Percentiles rank a stretch among this genome's conserved stretches.
Evolutionary conservation across 2,329 filamentous ascomycete species (phyloP).

Genomic region (Dactylellina sp.): DNA sequence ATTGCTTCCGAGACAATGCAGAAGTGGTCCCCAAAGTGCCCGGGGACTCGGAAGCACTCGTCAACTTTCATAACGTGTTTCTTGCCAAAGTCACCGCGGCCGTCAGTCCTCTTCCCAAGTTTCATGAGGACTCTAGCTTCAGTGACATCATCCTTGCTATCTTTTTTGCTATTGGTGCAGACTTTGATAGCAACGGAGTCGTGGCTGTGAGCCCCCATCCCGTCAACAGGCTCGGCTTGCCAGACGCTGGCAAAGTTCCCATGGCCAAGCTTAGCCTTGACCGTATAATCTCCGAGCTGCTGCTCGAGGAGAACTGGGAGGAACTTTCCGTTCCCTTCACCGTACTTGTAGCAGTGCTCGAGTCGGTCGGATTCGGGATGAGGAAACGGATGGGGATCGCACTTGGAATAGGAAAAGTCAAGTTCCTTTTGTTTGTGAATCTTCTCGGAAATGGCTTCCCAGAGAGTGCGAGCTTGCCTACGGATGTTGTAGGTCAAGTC

Average conservation of each 20-base stretch:
- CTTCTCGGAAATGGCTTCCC: constrained; percentile 28
- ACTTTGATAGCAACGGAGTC: constrained; percentile 52
- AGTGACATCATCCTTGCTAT: constrained; percentile 43
- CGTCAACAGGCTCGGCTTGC: constrained; percentile 38
- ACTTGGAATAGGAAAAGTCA: constrained; percentile 41
- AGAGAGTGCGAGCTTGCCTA: constrained; percentile 36
- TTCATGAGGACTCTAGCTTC: constrained; percentile 46
- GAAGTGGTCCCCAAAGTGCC: constrained; percentile 51
- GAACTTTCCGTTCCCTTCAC: constrained; percentile 50
- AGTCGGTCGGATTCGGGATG: constrained; percentile 50
- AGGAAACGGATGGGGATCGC: constrained; percentile 50
- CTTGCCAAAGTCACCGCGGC: constrained; percentile 48
- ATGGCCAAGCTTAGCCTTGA: constrained; percentile 54
- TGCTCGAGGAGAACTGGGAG: constrained; percentile 46
- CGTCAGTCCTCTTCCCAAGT: constrained; percentile 34
- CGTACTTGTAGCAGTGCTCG: constrained; percentile 55
- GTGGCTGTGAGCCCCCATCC: constrained; percentile 24
- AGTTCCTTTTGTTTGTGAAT: constrained; percentile 37
- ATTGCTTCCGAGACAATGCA: constrained; percentile 48
- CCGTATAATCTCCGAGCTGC: constrained; percentile 42
- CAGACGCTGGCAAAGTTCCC: constrained; percentile 53
- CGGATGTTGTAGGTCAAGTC: constrained; percentile 33
- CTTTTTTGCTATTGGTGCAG: constrained; percentile 55
- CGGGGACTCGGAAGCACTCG: constrained; percentile 40
- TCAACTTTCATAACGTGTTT: constrained; percentile 42